phyloP scores from a whole-genome alignment of 352 stramenopile species.

The Phytophthora citrophthora region DNA sequence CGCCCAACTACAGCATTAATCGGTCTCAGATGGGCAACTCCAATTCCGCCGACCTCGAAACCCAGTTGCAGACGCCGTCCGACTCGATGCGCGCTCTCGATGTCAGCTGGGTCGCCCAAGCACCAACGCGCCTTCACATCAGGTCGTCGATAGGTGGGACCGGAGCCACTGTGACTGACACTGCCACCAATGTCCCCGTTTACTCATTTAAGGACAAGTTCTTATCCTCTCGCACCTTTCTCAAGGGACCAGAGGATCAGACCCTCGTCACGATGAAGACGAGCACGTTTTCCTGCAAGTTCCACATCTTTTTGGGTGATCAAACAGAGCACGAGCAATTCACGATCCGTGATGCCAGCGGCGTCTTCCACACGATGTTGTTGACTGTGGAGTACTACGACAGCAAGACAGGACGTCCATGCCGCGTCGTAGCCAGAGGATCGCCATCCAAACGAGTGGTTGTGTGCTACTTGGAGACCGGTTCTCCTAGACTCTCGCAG shows the following conservation, averaged over 20 bases:
- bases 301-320: neutral
- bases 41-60: conserved; percentile 1
- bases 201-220: conserved; percentile 1
- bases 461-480: neutral
- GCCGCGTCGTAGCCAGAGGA: neutral
- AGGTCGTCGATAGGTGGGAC: neutral
- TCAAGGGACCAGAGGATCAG: neutral
- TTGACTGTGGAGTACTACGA: neutral
- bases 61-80: neutral
- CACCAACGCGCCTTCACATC: neutral
- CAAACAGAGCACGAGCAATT: conserved; percentile 4
- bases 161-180: neutral
- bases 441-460: neutral
- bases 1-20: no score
- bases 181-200: neutral
- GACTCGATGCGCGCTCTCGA: neutral
- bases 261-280: neutral
- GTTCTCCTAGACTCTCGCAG: neutral
- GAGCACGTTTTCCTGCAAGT: neutral
- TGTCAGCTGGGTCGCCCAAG: neutral
- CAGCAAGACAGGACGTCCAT: neutral
- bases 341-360: neutral
- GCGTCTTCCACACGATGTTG: conserved; percentile 1
- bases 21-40: neutral
- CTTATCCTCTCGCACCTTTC: neutral